phyloP scores from a whole-genome alignment of 2,329 filamentous ascomycete species.

The Fusarium pilosicola region DNA sequence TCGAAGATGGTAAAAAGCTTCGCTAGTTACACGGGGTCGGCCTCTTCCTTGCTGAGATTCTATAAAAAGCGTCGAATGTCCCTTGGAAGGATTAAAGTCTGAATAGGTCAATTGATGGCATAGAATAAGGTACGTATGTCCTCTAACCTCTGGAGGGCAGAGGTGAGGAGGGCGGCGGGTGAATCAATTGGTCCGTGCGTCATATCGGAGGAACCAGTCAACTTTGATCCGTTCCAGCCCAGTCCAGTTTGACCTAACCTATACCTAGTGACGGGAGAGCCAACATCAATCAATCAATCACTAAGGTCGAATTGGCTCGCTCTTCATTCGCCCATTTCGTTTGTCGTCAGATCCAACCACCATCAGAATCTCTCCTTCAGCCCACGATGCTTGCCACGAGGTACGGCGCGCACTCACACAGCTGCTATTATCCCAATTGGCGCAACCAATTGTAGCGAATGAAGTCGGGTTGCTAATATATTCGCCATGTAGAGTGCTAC shows the following conservation, averaged over 20 bases:
- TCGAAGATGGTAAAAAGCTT: not conserved
- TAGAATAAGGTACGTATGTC: not conserved
- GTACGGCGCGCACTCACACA: constrained; percentile 40
- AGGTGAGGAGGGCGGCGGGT: constrained; percentile 34
- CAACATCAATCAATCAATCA: constrained; percentile 27
- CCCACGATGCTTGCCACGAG: constrained; percentile 54
- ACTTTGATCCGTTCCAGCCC: constrained; percentile 39
- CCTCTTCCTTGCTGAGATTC: not conserved
- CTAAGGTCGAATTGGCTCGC: constrained; percentile 43
- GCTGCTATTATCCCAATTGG: constrained; percentile 15
- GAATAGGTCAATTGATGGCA: constrained; percentile 23
- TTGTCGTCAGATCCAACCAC: constrained; percentile 43
- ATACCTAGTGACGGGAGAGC: constrained; percentile 10
- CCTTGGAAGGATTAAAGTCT: constrained; percentile 14
- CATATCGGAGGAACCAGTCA: constrained; percentile 34
- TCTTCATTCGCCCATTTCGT: constrained; percentile 46
- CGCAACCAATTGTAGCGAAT: not conserved
- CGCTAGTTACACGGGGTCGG: not conserved
- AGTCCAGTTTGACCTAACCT: constrained; percentile 11
- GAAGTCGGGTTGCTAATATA: constrained; percentile 27
- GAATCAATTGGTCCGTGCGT: constrained; percentile 35
- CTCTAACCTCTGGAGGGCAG: constrained; percentile 28
- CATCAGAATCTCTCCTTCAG: constrained; percentile 37
- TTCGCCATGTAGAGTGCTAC: constrained; percentile 54
- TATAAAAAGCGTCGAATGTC: not conserved